Evolutionary conservation across 2,329 filamentous ascomycete species (phyloP).

Genomic region (Albophoma yamanashiensis): DNA sequence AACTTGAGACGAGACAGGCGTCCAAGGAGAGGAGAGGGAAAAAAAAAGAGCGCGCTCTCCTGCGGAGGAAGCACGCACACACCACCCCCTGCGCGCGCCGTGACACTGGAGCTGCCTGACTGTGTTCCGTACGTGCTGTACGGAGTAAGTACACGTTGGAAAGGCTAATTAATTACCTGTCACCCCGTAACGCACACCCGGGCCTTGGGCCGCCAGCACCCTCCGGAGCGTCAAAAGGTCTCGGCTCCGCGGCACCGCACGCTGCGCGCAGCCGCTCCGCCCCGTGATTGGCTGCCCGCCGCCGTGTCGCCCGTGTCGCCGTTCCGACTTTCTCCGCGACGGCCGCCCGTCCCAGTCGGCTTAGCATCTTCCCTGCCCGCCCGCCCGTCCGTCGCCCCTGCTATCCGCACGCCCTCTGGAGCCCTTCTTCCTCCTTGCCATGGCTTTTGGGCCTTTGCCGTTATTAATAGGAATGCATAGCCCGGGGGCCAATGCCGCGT

Average conservation of each 20-base stretch:
- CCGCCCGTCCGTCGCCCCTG: neutral
- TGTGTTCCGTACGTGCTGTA: no score
- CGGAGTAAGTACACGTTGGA: no score
- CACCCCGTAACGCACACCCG: no score
- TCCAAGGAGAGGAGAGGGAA: no score
- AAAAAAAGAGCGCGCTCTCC: no score
- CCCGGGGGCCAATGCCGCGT: neutral
- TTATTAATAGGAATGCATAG: neutral
- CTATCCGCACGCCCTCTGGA: neutral
- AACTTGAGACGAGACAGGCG: neutral
- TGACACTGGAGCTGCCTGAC: neutral
- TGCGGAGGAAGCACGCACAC: neutral
- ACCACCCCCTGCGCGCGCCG: neutral
- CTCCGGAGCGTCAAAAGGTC: constrained; percentile 2
- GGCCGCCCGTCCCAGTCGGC: neutral
- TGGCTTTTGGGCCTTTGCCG: neutral
- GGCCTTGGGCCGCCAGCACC: neutral
- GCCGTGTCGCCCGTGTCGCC: neutral
- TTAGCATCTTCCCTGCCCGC: neutral
- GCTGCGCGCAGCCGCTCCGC: neutral
- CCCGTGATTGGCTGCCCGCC: constrained; percentile 5
- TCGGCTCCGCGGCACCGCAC: constrained; percentile 10
- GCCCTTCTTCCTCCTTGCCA: neutral
- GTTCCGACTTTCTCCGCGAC: constrained; percentile 10
- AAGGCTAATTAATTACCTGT: no score